Evolutionary conservation across 129 eudicot genomes (phyloP).

Genomic region (Apium graveolens): DNA sequence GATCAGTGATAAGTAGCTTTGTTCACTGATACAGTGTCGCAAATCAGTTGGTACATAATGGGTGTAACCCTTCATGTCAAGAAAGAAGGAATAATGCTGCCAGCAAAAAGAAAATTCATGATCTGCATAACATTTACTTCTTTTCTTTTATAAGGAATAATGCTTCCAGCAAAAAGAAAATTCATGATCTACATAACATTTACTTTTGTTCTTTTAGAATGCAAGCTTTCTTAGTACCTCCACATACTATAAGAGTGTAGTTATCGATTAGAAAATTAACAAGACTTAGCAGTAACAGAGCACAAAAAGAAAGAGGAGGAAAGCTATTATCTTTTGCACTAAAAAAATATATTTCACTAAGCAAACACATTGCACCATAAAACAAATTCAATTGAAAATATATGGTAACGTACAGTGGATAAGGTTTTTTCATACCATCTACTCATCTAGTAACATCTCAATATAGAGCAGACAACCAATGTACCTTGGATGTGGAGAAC

Average conservation of each 20-base stretch:
- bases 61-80: neutral
- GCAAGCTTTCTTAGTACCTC: neutral
- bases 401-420: neutral
- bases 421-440: neutral
- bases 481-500: slow-evolving; percentile 99
- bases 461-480: slow-evolving; percentile 8
- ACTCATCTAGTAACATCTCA: neutral
- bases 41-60: neutral
- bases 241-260: neutral
- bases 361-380: neutral
- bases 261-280: neutral
- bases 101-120: neutral
- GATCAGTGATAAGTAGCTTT: neutral
- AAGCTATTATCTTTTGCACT: neutral
- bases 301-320: neutral
- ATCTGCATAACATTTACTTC: neutral
- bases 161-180: neutral
- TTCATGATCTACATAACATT: neutral
- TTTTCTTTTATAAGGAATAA: neutral
- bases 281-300: neutral
- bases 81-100: neutral
- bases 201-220: neutral
- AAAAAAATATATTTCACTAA: neutral
- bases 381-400: neutral
- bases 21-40: neutral